A percentile compares a stretch with the other conserved stretches of the same genome.
phyloP scores from a whole-genome alignment of 1,284 basidiomycete genomes.

The Ceratobasidium sp. region DNA sequence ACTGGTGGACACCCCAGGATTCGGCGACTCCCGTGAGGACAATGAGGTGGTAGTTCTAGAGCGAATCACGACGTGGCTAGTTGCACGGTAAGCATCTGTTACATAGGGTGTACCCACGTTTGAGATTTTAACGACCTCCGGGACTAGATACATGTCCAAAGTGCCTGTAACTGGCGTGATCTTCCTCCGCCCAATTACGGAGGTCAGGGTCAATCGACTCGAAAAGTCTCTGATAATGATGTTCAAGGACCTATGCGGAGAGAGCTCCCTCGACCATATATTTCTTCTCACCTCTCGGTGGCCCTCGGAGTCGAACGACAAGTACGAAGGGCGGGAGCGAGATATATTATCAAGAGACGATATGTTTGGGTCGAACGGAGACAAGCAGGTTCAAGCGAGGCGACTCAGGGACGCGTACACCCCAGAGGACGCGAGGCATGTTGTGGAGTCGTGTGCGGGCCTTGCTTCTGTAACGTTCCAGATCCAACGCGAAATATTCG shows the following conservation, averaged over 20 bases:
- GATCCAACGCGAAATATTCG: no score
- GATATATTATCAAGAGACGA: neutral
- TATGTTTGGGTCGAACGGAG: neutral
- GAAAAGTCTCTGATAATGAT: neutral
- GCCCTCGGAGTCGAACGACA: neutral
- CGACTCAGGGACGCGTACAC: neutral
- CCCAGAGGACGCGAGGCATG: neutral
- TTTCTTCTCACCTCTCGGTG: neutral
- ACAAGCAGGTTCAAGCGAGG: neutral
- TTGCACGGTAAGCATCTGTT: neutral
- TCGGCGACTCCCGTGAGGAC: constrained; percentile 22
- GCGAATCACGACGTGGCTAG: neutral
- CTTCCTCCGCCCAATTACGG: neutral
- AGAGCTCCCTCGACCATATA: neutral
- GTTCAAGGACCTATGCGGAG: neutral
- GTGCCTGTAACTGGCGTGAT: neutral
- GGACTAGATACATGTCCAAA: neutral
- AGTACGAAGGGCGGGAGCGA: neutral
- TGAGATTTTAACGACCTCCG: no score
- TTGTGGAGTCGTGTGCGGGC: no score
- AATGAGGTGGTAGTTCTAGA: neutral
- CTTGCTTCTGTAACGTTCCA: no score
- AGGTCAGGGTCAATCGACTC: neutral
- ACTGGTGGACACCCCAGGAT: constrained; percentile 39
- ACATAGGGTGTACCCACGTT: no score